Percentiles rank a stretch among this genome's conserved stretches.
Conservation (phyloP, 148 eudicot genomes). For the Rhododendron griersonianum region DNA sequence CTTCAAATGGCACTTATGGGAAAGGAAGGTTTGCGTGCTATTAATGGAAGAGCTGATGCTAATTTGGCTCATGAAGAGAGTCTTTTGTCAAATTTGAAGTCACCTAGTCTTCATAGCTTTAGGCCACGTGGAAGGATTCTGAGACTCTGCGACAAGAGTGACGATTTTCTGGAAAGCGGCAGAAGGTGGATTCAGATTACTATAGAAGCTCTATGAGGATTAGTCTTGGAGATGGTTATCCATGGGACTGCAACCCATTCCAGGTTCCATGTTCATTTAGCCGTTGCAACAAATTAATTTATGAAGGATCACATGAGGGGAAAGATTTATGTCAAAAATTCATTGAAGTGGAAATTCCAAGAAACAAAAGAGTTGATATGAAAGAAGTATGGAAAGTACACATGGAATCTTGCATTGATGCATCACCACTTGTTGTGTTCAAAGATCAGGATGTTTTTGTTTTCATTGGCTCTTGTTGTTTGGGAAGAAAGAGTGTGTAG, state of each 20-base stretch:
- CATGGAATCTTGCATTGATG: slow-evolving; percentile 87
- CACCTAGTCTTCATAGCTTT: slow-evolving; percentile 14
- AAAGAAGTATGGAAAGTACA: slow-evolving; percentile 68
- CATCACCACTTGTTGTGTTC: slow-evolving; percentile 72
- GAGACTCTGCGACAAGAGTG: slow-evolving; percentile 13
- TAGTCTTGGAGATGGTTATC: slow-evolving; percentile 26
- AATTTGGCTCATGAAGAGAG: slow-evolving; percentile 22
- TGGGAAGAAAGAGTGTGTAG: too few species aligned
- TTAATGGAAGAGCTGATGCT: slow-evolving; percentile 20
- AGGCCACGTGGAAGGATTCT: slow-evolving; percentile 26
- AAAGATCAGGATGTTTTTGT: slow-evolving; percentile 42
- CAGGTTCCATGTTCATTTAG: slow-evolving; percentile 35
- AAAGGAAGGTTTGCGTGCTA: slow-evolving; percentile 25
- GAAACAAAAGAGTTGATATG: slow-evolving; percentile 37
- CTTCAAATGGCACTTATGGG: slow-evolving; percentile 54
- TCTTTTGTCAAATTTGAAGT: slow-evolving; percentile 19
- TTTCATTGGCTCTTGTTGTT: slow-evolving; percentile 45
- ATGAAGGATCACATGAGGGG: slow-evolving; percentile 22
- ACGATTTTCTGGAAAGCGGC: slow-evolving; percentile 29
- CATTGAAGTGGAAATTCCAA: slow-evolving; percentile 35
- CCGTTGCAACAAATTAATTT: slow-evolving; percentile 58
- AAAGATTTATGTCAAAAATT: slow-evolving; percentile 20
- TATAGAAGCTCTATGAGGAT: slow-evolving; percentile 17
- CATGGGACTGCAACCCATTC: slow-evolving; percentile 29
- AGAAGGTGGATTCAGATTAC: slow-evolving; percentile 34